Conservation (phyloP, 2,329 filamentous ascomycete genomes). For the Ceratocystis cacaofunesta region DNA sequence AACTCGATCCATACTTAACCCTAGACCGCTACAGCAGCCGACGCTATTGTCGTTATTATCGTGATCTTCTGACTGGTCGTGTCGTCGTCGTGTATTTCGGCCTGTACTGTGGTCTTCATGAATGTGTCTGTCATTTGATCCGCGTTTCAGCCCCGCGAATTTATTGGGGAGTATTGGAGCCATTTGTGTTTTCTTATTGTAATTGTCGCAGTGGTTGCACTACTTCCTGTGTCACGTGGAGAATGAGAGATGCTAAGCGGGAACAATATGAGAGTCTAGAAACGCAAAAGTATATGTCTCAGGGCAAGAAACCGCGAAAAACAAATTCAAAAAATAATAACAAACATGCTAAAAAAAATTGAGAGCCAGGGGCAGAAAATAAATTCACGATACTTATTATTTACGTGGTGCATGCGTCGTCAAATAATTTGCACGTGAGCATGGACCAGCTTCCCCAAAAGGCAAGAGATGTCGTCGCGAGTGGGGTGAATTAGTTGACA, state of each 20-base stretch:
- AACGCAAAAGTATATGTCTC: not conserved
- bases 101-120: not conserved
- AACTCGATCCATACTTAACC: not conserved
- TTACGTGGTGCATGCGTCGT: not conserved
- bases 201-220: not conserved
- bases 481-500: not conserved
- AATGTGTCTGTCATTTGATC: not conserved
- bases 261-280: not conserved
- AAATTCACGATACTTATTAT: not conserved
- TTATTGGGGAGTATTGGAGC: not conserved
- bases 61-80: not conserved
- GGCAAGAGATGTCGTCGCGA: not conserved
- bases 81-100: not conserved
- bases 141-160: not conserved
- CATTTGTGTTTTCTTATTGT: not conserved
- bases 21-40: not conserved
- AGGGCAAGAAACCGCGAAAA: not conserved
- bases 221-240: not conserved
- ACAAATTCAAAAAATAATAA: not conserved
- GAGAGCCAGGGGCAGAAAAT: not conserved
- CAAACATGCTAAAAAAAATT: not conserved
- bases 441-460: not conserved
- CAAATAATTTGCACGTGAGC: slow-evolving; percentile 3
- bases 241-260: not conserved
- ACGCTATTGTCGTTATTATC: too few species aligned